These are phyloP conservation scores for Zasmidium citrigriseum DNA, from an alignment of 2,329 filamentous ascomycete genomes.

Conservation along the genomic window DNA sequence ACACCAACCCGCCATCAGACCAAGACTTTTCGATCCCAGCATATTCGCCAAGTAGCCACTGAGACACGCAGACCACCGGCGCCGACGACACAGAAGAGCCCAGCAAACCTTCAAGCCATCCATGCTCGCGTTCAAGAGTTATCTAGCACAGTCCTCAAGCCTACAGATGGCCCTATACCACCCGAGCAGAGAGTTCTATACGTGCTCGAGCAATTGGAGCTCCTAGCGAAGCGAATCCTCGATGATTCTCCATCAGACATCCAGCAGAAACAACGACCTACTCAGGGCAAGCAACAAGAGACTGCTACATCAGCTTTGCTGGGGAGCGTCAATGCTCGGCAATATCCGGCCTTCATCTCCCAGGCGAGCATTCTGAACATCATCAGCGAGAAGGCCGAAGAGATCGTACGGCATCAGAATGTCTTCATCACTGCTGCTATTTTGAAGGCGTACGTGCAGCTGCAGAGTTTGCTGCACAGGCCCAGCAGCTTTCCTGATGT, in stretches of 20 bases:
- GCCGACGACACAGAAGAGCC: conserved; percentile 1
- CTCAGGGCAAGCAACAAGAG: conserved; percentile 11
- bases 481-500: conserved; percentile 77
- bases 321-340: conserved; percentile 44
- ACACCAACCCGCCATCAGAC: not conserved
- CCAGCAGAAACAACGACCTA: not conserved
- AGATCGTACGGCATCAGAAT: conserved; percentile 70
- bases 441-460: conserved; percentile 72
- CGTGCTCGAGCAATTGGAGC: conserved; percentile 34
- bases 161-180: conserved; percentile 24
- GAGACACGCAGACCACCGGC: conserved; percentile 1
- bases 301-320: conserved; percentile 59
- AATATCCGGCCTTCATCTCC: conserved; percentile 34
- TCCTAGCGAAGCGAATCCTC: conserved; percentile 27
- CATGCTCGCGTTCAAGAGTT: conserved; percentile 33
- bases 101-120: conserved; percentile 15
- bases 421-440: conserved; percentile 77
- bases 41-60: conserved; percentile 8
- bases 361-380: conserved; percentile 41
- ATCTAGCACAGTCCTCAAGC: conserved; percentile 25
- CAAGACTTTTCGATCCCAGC: conserved; percentile 8
- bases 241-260: conserved; percentile 16
- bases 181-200: conserved; percentile 34
- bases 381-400: conserved; percentile 62
- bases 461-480: conserved; percentile 71